Evolutionary conservation across 2,329 filamentous ascomycete genomes (phyloP).

Genomic region (Bipolaris bicolor): DNA sequence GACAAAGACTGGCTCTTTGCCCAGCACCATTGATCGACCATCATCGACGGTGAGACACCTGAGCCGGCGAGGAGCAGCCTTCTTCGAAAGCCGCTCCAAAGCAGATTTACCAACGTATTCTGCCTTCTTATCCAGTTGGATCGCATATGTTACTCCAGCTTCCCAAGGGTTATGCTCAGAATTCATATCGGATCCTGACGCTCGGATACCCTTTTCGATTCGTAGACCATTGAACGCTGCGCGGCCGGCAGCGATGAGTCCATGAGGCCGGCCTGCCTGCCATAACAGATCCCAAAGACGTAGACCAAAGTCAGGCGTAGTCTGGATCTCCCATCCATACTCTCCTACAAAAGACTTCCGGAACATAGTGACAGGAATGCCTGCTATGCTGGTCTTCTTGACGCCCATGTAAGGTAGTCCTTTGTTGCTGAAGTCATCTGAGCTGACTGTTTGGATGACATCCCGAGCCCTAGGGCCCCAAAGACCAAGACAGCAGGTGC

Average conservation of each 20-base stretch:
- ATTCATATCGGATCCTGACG: conserved; percentile 64
- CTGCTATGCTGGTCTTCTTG: conserved; percentile 58
- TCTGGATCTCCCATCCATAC: conserved; percentile 67
- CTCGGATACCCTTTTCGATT: conserved; percentile 65
- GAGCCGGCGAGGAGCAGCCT: conserved; percentile 46
- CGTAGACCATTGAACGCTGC: conserved; percentile 64
- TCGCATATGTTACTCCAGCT: conserved; percentile 60
- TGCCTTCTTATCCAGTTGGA: conserved; percentile 55
- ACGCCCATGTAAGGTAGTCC: conserved; percentile 59
- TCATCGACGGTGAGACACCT: conserved; percentile 64
- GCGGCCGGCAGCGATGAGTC: conserved; percentile 64
- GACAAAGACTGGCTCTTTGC: conserved; percentile 66
- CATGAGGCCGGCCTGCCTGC: conserved; percentile 61
- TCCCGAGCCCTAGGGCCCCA: conserved; percentile 65
- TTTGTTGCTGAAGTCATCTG: conserved; percentile 55
- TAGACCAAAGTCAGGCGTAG: conserved; percentile 64
- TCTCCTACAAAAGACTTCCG: conserved; percentile 67
- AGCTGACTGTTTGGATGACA: conserved; percentile 56
- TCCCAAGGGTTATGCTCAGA: conserved; percentile 67
- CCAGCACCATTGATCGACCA: conserved; percentile 62
- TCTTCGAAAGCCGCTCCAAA: conserved; percentile 51
- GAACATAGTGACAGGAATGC: conserved; percentile 63
- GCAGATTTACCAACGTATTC: conserved; percentile 61
- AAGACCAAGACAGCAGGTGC: conserved; percentile 66
- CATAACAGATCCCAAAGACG: conserved; percentile 65